Conservation (phyloP, 441 rosid species). For the Capsella rubella region DNA sequence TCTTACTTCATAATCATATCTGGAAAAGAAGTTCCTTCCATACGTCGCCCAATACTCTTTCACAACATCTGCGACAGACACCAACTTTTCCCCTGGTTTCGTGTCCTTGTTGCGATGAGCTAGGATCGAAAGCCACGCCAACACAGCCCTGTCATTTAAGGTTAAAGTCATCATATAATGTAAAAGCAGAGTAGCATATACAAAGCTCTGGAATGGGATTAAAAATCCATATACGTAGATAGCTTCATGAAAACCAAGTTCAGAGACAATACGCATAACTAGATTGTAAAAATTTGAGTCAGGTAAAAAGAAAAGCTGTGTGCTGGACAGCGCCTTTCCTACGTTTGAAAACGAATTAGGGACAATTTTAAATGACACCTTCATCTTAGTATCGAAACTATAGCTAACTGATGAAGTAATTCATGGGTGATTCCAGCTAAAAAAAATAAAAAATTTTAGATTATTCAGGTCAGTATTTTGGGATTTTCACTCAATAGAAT, state of each 20-base stretch:
- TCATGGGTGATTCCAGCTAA: not conserved
- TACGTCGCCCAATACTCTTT: constrained; percentile 92
- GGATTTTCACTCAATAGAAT: constrained; percentile 6
- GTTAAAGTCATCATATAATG: not conserved
- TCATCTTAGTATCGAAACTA: constrained; percentile 7
- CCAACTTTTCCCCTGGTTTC: constrained; percentile 77
- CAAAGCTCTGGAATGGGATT: constrained; percentile 1
- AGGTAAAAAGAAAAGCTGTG: not conserved
- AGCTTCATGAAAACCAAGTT: constrained; percentile 6
- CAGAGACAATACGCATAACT: not conserved
- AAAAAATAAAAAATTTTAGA: not conserved
- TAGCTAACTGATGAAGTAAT: constrained; percentile 4
- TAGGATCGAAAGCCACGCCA: constrained; percentile 96
- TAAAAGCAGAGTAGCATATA: constrained; percentile 18
- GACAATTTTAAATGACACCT: not conserved
- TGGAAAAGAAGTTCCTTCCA: constrained; percentile 92
- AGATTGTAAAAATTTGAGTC: not conserved
- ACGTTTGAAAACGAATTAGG: too few relatives aligned
- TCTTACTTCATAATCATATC: constrained; percentile 95
- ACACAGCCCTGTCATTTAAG: constrained; percentile 77
- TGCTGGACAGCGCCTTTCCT: too few relatives aligned
- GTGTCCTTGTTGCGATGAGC: constrained; percentile 84
- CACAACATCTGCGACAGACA: constrained; percentile 84
- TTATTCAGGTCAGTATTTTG: constrained; percentile 9
- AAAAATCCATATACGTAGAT: not conserved